Evolutionary conservation across 1,284 basidiomycete species (phyloP), one percentile per base, ranked within the genome.

Genomic region (Tilletia walkeri): DNA sequence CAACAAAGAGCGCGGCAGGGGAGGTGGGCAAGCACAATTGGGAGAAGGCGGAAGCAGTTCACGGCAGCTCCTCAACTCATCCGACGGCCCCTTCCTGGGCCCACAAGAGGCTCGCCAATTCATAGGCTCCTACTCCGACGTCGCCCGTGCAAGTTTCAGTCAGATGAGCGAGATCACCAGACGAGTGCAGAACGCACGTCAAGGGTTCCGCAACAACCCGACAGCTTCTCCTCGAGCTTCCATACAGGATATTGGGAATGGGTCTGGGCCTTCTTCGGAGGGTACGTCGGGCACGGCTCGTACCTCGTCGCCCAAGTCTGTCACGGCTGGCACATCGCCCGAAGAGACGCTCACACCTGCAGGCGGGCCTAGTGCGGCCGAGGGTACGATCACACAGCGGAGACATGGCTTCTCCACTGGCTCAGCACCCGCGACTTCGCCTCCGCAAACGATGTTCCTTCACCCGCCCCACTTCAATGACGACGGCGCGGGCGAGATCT

Each of bases 121-220:
- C 76, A 87, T 90, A 75, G 86, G 82, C 77, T 77, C 86, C 65
- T 89, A 88, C 77, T 85, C 85, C 67, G 88, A 88, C 74, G 86
- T 90, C 63, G 89, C 89, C 1, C 86, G 88, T 39, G 89, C 89
- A 5, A 85, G 85, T 18, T 86, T 91, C 73, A 86, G 88, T 75
- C 90, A 91, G 81, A 90, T 92, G 88, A 91, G 89, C 83, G 90
- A 91, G 39, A 54, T 70, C 14, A 48, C 69, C 12, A 34, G 53
- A n/a, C 47, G 69, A 6, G 36, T 63, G 10, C 59, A 63, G 39
- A 34, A 20, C 18, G 34, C 18, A 18, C 59, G 39, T n/a, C 16
- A 34, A 56, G 24, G 34, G n/a, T 12, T 30, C 6, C 24, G 12
- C 14, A 34, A 20, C 54, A 30, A 20, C 24, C 34, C n/a, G 2